phyloP scores from a whole-genome alignment of 1,139 yeast genomes.

The Geotrichum fermentans region DNA sequence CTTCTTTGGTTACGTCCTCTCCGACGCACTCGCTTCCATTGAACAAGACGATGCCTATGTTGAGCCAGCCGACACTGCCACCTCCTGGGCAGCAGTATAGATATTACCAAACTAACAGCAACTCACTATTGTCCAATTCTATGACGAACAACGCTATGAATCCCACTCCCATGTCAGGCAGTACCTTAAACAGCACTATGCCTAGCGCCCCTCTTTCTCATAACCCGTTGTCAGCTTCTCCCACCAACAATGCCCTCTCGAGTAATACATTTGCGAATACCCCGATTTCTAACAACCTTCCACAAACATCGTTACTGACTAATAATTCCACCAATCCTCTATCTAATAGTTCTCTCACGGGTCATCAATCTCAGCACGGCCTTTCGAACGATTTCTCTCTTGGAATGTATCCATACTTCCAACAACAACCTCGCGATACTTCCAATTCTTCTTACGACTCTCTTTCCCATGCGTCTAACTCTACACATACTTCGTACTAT shows the following conservation, averaged over 20 bases:
- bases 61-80: background rate
- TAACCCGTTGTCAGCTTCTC: background rate
- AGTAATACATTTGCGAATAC: background rate
- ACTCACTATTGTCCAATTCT: background rate
- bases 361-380: conserved; percentile 1
- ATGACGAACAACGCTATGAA: background rate
- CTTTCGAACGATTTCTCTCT: conserved; percentile 4
- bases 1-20: background rate
- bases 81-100: background rate
- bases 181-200: background rate
- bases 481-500: background rate
- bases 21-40: background rate
- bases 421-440: background rate
- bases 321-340: background rate
- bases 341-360: no score
- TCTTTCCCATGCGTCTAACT: background rate
- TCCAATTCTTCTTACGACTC: background rate
- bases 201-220: background rate
- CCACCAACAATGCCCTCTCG: background rate
- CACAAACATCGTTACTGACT: background rate
- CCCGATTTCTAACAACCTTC: no score
- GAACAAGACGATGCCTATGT: background rate
- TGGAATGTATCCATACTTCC: conserved; percentile 1
- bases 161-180: background rate
- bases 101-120: background rate